phyloP scores from a whole-genome alignment of 2,329 filamentous ascomycete genomes.

The Aspergillus terreus region DNA sequence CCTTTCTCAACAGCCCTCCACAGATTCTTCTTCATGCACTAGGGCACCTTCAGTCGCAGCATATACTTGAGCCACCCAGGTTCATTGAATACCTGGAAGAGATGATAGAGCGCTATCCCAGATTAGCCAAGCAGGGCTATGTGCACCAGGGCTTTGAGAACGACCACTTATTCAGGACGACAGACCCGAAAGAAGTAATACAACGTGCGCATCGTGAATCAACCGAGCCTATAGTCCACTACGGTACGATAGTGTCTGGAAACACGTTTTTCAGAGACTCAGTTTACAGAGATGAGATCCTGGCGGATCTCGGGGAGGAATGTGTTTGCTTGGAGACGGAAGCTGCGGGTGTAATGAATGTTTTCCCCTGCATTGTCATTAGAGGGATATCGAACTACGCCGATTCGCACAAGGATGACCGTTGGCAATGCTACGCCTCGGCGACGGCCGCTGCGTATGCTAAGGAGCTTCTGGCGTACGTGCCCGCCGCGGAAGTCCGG shows the following conservation, averaged over 20 bases:
- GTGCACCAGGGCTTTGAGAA: conserved; percentile 12
- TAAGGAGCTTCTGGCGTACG: conserved; percentile 1
- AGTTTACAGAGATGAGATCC: conserved; percentile 7
- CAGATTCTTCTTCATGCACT: conserved; percentile 17
- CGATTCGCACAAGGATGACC: conserved; percentile 1
- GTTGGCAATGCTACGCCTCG: conserved; percentile 1
- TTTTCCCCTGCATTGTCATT: neutral
- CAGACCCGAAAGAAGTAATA: conserved; percentile 1
- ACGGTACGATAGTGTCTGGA: conserved; percentile 24
- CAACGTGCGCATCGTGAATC: conserved; percentile 5
- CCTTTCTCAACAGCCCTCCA: conserved; percentile 16
- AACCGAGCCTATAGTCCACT: conserved; percentile 18
- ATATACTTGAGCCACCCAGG: neutral
- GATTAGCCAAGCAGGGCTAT: conserved; percentile 12
- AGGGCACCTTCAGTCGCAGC: neutral
- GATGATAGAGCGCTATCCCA: conserved; percentile 1
- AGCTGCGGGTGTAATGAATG: neutral
- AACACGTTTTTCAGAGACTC: conserved; percentile 19
- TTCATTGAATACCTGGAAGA: neutral
- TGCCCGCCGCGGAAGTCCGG: neutral
- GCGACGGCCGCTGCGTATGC: conserved; percentile 1
- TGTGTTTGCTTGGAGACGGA: conserved; percentile 5
- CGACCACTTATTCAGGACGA: conserved; percentile 14
- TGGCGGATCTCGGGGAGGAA: conserved; percentile 5
- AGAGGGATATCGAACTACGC: conserved; percentile 3